A percentile compares a stretch with the other conserved stretches of the same genome.
Evolutionary conservation across 2,329 filamentous ascomycete genomes (phyloP).

Genomic region (Aspergillus costaricaensis): DNA sequence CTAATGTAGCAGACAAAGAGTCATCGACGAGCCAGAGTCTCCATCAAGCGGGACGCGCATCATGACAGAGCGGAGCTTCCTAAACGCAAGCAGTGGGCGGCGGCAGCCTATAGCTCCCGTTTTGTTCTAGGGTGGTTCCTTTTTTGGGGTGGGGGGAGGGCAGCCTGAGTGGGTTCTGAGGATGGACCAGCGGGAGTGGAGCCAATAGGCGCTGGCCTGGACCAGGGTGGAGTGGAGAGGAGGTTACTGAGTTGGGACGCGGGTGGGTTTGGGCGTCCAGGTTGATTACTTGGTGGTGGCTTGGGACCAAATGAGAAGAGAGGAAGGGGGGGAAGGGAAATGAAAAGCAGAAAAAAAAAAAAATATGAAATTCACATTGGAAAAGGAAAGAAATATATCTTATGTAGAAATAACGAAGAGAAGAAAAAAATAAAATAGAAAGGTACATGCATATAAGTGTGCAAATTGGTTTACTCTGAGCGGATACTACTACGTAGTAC

Average conservation of each 20-base stretch:
- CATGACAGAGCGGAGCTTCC: constrained; percentile 25
- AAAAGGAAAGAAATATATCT: not conserved
- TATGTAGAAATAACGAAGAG: not conserved
- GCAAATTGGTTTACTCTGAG: too few species aligned
- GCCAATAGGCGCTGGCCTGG: constrained; percentile 17
- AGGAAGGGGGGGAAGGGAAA: not conserved
- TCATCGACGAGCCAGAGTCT: not conserved
- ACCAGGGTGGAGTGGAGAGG: constrained; percentile 13
- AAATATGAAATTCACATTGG: not conserved
- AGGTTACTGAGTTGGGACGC: constrained; percentile 15
- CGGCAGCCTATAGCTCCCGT: constrained; percentile 16
- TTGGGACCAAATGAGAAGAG: not conserved
- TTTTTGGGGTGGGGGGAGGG: constrained; percentile 14
- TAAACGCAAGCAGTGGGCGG: constrained; percentile 18
- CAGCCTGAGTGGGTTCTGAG: constrained; percentile 10
- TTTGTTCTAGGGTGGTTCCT: constrained; percentile 16
- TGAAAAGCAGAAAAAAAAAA: not conserved
- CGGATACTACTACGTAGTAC: too few species aligned
- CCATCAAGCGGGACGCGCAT: constrained; percentile 14
- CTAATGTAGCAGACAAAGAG: constrained; percentile 10
- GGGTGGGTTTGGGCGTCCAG: constrained; percentile 14
- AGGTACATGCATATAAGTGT: too few species aligned
- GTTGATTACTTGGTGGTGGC: constrained; percentile 5
- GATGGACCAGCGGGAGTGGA: constrained; percentile 24
- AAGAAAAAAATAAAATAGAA: constrained; percentile 2